Evolutionary conservation across 208 protist species (phyloP), one percentile per base, ranked within the genome.

Genomic region (Crithidia acanthocephali): DNA sequence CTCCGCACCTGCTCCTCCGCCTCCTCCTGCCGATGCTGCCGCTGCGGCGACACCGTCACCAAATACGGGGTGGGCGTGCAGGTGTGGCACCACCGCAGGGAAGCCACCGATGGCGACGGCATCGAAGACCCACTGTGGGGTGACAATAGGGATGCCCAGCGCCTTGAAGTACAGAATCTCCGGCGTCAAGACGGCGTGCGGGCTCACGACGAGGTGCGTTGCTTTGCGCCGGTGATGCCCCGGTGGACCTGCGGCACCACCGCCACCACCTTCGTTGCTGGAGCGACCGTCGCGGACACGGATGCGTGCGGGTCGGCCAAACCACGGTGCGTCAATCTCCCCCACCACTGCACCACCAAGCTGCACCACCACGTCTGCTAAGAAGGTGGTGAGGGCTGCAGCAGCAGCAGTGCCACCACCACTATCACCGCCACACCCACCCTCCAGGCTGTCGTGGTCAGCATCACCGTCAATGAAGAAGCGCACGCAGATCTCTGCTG

Each of bases 41-140:
- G 44, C 15, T 30, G 10, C n/a, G 57, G 16, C 22, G 15, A 22
- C 32, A 0, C 28, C 30, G 5, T 73, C 68, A 2, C 77, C 79
- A 52, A 76, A 88, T 5, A 75, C 20, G 0, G 74, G 79, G 51
- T 88, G 83, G 2, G 58, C 50, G 50, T 88, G 83, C 0, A 80
- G 33, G 25, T 50, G 23, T 2, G 70, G 74, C 27, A 79, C 50
- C 47, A 91, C 75, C 0, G 52, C 58, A 1, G 86, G 79, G 57
- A 94, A 86, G 13, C 48, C 70, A n/a, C 84, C 85, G 11, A 88
- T 45, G 6, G 61, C 40, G 53, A 94, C 79, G 20, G 88, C 84
- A 63, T 94, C 88, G 56, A 87, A 68, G 5, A 94, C 52, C 88
- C 88, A 94, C 74, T 89, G 86, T 32, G 84, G 80, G 22, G 77